Evolutionary conservation across 108 stramenopile genomes (phyloP).

Genomic region (Fistulifera pelliculosa): DNA sequence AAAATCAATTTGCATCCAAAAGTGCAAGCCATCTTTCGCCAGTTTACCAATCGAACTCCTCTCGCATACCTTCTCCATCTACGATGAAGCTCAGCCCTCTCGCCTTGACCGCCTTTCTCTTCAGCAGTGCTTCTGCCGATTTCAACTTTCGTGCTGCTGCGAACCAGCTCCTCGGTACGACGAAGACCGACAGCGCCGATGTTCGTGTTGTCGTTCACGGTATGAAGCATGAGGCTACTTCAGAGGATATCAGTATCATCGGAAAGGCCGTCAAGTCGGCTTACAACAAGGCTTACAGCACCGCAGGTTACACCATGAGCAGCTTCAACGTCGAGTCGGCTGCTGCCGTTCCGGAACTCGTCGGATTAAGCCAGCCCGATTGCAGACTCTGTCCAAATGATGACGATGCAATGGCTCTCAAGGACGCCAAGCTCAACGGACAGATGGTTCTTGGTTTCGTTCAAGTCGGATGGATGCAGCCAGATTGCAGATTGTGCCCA

Average conservation of each 20-base stretch:
- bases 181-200: background rate
- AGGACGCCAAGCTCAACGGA: too few relatives aligned
- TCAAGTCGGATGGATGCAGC: too few relatives aligned
- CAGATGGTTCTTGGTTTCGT: too few relatives aligned
- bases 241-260: background rate
- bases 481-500: too few relatives aligned
- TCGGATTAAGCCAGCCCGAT: background rate
- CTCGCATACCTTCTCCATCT: too few relatives aligned
- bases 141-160: background rate
- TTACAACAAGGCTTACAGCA: background rate
- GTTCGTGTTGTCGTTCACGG: background rate
- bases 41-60: too few relatives aligned
- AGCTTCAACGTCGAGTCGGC: background rate
- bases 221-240: background rate
- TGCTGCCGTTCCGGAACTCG: background rate
- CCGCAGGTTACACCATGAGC: background rate
- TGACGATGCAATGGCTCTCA: background rate
- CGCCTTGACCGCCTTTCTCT: too few relatives aligned
- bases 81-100: too few relatives aligned
- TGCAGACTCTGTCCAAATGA: background rate
- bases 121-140: too few relatives aligned
- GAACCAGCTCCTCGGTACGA: background rate
- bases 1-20: too few relatives aligned
- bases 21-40: too few relatives aligned
- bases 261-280: background rate